Percentiles rank a stretch among this genome's conserved stretches.
Evolutionary conservation across 495 filamentous ascomycete genomes (phyloP).

Genomic region (Aspergillus ostianus): DNA sequence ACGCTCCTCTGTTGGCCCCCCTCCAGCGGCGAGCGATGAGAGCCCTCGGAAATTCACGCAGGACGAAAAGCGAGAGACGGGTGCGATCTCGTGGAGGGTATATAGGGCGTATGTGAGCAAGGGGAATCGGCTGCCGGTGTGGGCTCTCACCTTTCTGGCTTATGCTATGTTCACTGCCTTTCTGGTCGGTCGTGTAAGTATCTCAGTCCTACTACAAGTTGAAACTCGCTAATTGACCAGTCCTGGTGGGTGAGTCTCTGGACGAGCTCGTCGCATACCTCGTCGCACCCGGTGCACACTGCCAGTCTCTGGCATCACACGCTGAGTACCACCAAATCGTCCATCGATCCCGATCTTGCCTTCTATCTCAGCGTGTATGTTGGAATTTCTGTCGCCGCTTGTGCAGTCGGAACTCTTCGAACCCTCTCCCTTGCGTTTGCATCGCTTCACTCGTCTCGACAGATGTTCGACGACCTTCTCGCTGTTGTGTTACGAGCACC

Average conservation of each 20-base stretch:
- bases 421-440: slow-evolving; percentile 57
- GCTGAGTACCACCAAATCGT: slow-evolving; percentile 1
- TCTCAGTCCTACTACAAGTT: not conserved
- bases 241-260: slow-evolving; percentile 69
- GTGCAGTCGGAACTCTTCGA: slow-evolving; percentile 54
- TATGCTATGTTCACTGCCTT: slow-evolving; percentile 53
- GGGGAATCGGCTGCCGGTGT: slow-evolving; percentile 61
- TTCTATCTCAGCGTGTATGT: slow-evolving; percentile 71
- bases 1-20: slow-evolving; percentile 12
- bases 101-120: slow-evolving; percentile 62
- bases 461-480: slow-evolving; percentile 62
- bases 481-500: slow-evolving; percentile 66
- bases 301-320: not conserved
- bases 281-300: slow-evolving; percentile 3
- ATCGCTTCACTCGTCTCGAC: slow-evolving; percentile 59
- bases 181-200: slow-evolving; percentile 42
- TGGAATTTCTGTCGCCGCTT: slow-evolving; percentile 54
- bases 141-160: slow-evolving; percentile 52
- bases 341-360: slow-evolving; percentile 12
- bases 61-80: slow-evolving; percentile 64
- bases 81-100: slow-evolving; percentile 58
- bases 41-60: slow-evolving; percentile 63
- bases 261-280: slow-evolving; percentile 43
- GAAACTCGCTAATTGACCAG: slow-evolving; percentile 26
- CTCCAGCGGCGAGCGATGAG: slow-evolving; percentile 11